Evolutionary conservation across 768 basidiomycete species (phyloP), one percentile per base, ranked within the genome.

Genomic region (Hygrophoropsis aurantiaca): DNA sequence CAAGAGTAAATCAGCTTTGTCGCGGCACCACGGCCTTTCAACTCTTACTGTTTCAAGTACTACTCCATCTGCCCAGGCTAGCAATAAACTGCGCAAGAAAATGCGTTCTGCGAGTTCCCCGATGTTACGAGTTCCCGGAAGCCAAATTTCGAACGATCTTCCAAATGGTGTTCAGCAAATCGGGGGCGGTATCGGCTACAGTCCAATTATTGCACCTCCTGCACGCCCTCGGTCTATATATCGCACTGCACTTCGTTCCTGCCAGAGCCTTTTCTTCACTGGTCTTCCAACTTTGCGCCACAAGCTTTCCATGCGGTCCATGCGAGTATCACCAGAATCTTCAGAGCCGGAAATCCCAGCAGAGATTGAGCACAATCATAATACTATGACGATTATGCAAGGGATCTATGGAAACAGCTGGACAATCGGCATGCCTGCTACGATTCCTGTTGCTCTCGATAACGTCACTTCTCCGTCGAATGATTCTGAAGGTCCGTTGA

Each of bases 141-240:
- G 54, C 21, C 58, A 58, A 15, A 56, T 60, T 16, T 41, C 30
- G 5, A 25, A 24, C 16, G 57, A 64, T 34, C 62, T 82, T 13
- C 81, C 80, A 0, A 56, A 59, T 34, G 66, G 64, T 8, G 24
- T 67, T 19, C 44, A 60, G 46, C 64, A 63, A 46, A 67, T 63
- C 25, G 66, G 66, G 7, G 42, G 56, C 24, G 65, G 82, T 19
- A 81, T 80, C 40, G 78, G 78, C 5, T 81, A 74, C 55, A 75
- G 18, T 20, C 43, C 40, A n/a, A 16, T 20, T 25, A 26, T 26
- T 13, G 16, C 40, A 4, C 7, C 42, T 47, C 3, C 42, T 15
- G 23, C 25, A 26, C 27, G 25, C 25, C 40, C 46, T 11, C 27
- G 11, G 27, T 45, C 46, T 3, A 23, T 47, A 21, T 47, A 44